Percentiles rank a stretch among this genome's conserved stretches.
These are phyloP conservation scores for Blastobotrys buckinghamii DNA, from an alignment of 1,139 yeast genomes.

Conservation along the genomic window DNA sequence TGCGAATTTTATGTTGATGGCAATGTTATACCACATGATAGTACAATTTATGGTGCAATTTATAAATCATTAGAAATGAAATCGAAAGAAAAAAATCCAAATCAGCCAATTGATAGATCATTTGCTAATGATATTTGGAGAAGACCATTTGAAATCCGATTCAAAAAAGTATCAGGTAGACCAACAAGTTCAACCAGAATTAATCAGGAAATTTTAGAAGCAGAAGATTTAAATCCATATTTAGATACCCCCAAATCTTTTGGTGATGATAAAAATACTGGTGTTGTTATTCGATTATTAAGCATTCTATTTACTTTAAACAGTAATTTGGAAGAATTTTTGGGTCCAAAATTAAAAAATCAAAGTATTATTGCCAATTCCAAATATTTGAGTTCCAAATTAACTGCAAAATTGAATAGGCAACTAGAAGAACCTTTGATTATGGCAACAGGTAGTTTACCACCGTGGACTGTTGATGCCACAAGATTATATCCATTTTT, in stretches of 20 bases:
- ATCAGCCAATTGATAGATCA: not conserved
- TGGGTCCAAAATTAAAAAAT: constrained; percentile 7
- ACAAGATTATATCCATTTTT: constrained; percentile 73
- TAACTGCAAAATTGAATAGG: constrained; percentile 79
- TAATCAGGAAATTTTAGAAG: constrained; percentile 16
- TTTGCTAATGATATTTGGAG: constrained; percentile 55
- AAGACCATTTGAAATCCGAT: constrained; percentile 48
- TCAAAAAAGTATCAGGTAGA: constrained; percentile 37
- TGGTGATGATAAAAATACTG: constrained; percentile 42
- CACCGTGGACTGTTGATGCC: constrained; percentile 75
- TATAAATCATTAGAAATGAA: constrained; percentile 45
- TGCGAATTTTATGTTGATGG: constrained; percentile 62
- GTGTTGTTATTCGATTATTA: constrained; percentile 50
- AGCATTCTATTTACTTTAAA: constrained; percentile 49
- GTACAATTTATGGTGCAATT: constrained; percentile 77
- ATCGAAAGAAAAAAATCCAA: constrained; percentile 5
- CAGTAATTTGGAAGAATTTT: constrained; percentile 26
- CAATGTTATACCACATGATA: constrained; percentile 56
- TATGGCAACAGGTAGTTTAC: constrained; percentile 76
- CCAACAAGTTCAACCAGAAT: not conserved
- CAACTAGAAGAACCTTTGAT: constrained; percentile 88
- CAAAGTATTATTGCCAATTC: constrained; percentile 35
- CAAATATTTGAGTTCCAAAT: constrained; percentile 67
- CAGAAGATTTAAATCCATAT: constrained; percentile 31
- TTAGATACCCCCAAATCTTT: constrained; percentile 30